A percentile compares a stretch with the other conserved stretches of the same genome.
These are phyloP conservation scores for Kockovaella imperatae DNA, from an alignment of 768 basidiomycete species.

Conservation along the genomic window DNA sequence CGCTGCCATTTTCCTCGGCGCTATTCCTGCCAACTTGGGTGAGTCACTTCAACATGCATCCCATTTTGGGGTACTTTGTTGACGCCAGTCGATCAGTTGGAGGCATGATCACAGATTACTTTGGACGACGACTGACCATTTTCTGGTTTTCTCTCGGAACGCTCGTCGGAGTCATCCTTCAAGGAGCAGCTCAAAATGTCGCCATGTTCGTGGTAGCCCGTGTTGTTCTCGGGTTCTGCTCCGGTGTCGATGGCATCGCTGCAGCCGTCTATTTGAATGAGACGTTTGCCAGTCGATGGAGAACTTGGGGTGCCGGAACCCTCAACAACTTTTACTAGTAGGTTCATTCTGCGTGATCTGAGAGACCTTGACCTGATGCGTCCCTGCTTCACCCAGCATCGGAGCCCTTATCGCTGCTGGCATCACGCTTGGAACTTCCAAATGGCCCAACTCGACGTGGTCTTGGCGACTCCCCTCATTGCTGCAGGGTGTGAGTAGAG, in stretches of 20 bases:
- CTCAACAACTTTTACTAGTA: neutral
- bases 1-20: too few species aligned
- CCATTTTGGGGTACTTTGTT: too few species aligned
- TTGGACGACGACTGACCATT: neutral
- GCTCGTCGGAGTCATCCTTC: neutral
- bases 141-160: neutral
- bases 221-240: slow-evolving; percentile 52
- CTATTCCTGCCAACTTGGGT: too few species aligned
- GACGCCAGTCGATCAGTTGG: too few species aligned
- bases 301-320: neutral
- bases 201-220: neutral
- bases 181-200: neutral
- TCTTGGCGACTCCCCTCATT: slow-evolving; percentile 52
- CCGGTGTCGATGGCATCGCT: neutral
- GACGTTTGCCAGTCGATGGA: neutral
- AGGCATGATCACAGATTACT: slow-evolving; percentile 39
- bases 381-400: neutral
- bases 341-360: neutral
- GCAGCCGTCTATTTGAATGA: neutral
- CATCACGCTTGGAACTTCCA: slow-evolving; percentile 67
- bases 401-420: slow-evolving; percentile 58
- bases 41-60: too few species aligned
- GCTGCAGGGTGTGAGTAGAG: slow-evolving; percentile 35
- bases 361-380: too few species aligned
- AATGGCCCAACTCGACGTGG: slow-evolving; percentile 22